Conservation (phyloP, 2,329 filamentous ascomycete species). For the Claviceps sp. region DNA sequence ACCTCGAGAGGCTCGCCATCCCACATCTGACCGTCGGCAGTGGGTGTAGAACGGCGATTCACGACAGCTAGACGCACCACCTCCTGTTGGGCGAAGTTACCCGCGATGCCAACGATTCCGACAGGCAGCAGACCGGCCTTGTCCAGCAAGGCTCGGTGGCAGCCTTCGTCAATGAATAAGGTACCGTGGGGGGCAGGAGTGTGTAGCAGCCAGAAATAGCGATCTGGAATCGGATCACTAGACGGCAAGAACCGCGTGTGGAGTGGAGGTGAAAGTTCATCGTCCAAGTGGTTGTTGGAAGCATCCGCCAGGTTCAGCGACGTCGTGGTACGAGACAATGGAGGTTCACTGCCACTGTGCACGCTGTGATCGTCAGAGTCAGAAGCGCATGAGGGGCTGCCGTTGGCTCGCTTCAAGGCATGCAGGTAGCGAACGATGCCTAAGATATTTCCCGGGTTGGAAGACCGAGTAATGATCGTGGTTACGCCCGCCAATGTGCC, state of each 20-base stretch:
- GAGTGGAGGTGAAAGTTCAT: conserved; percentile 34
- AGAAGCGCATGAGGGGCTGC: conserved; percentile 1
- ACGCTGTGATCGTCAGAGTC: conserved; percentile 12
- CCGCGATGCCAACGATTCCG: conserved; percentile 82
- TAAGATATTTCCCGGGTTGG: conserved; percentile 82
- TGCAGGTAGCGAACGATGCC: conserved; percentile 77
- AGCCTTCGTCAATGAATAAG: conserved; percentile 85
- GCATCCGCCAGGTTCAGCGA: conserved; percentile 25
- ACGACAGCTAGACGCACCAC: conserved; percentile 78
- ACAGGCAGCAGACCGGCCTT: conserved; percentile 84
- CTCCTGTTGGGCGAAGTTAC: conserved; percentile 83
- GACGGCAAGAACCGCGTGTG: conserved; percentile 91
- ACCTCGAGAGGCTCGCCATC: conserved; percentile 53
- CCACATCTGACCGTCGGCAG: conserved; percentile 32
- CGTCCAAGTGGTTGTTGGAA: conserved; percentile 8
- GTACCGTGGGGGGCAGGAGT: conserved; percentile 83
- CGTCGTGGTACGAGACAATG: conserved; percentile 26
- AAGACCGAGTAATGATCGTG: conserved; percentile 86
- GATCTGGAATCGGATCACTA: conserved; percentile 71
- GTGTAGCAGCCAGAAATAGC: conserved; percentile 94
- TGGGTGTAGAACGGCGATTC: conserved; percentile 35
- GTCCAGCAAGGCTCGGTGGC: conserved; percentile 62
- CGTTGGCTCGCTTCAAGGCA: conserved; percentile 10
- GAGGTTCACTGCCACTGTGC: conserved; percentile 6
- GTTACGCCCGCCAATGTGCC: conserved; percentile 92